phyloP scores from a whole-genome alignment of 2,329 filamentous ascomycete species.

The Aspergillus hiratsukae region DNA sequence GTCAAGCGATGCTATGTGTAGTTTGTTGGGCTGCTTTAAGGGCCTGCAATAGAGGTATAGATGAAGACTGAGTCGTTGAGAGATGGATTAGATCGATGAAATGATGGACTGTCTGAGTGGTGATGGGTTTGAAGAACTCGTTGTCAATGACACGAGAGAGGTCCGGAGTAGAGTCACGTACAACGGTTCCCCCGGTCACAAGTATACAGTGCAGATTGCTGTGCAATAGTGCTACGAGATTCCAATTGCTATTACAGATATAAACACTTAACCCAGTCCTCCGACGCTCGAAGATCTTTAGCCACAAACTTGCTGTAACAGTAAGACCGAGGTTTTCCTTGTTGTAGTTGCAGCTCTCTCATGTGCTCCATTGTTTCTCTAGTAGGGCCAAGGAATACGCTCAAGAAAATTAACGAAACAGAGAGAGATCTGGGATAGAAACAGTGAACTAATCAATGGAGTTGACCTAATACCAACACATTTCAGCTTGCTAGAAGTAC shows the following conservation, averaged over 20 bases:
- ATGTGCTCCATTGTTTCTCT: neutral
- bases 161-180: neutral
- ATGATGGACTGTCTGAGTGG: neutral
- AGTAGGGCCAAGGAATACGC: neutral
- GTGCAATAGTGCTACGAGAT: neutral
- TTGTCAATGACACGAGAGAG: neutral
- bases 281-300: neutral
- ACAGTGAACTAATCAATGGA: too few species aligned
- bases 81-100: neutral
- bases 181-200: too few species aligned
- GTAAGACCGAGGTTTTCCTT: neutral
- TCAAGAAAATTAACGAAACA: neutral
- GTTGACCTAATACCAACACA: too few species aligned
- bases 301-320: neutral
- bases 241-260: neutral
- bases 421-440: too few species aligned
- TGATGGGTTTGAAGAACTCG: neutral
- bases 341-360: neutral
- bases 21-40: neutral
- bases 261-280: neutral
- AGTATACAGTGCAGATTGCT: neutral
- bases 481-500: too few species aligned
- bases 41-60: neutral
- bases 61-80: neutral
- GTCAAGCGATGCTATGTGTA: neutral